These are phyloP conservation scores for Salix viminalis DNA, from an alignment of 345 rosid genomes.

Conservation along the genomic window DNA sequence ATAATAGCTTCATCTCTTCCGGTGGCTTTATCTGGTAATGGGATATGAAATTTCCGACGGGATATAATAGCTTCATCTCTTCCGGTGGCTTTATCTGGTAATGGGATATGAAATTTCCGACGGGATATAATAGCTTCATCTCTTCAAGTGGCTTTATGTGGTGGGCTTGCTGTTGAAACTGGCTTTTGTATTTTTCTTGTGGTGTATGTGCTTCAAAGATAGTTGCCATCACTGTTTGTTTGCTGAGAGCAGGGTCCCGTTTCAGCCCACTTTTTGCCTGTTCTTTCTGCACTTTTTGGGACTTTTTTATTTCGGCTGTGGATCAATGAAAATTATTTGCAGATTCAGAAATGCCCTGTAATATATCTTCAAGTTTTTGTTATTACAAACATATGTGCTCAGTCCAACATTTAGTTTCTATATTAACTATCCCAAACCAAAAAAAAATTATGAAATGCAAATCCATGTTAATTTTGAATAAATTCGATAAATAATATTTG, in stretches of 20 bases:
- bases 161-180: conserved; percentile 2
- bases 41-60: background rate
- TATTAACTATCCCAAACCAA: background rate
- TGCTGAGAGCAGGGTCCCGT: background rate
- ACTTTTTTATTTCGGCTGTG: background rate
- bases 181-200: conserved; percentile 4
- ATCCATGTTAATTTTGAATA: background rate
- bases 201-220: background rate
- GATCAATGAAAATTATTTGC: background rate
- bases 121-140: background rate
- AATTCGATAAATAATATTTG: background rate
- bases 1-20: conserved; percentile 6
- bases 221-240: background rate
- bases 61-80: conserved; percentile 2
- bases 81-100: conserved; percentile 1
- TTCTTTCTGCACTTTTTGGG: background rate
- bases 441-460: background rate
- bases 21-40: background rate
- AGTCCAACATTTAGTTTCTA: background rate
- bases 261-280: background rate
- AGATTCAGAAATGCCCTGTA: background rate
- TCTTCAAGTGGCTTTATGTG: conserved; percentile 7
- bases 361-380: background rate
- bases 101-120: background rate
- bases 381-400: background rate